Evolutionary conservation across 371 early-diverging fungal species (phyloP), one percentile per base, ranked within the genome.

Genomic region (Parasitella parasitica): DNA sequence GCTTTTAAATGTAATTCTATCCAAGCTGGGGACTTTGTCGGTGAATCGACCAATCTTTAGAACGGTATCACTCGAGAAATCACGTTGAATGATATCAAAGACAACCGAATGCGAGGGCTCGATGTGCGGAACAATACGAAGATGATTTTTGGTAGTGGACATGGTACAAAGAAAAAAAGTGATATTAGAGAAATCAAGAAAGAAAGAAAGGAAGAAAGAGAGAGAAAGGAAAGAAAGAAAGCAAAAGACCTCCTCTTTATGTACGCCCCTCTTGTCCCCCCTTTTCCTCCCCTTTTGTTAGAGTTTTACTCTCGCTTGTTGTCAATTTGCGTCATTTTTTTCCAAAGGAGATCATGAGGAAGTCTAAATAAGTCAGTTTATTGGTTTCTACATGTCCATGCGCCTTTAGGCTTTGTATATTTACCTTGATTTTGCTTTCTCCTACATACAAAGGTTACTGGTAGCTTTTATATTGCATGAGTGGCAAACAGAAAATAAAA

Each of bases 11-110:
- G 88, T 82, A 37, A 89, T 85, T 16, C 85, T 69, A 54, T 78
- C 81, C 51, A 75, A 70, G 36, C 54, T 54, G 24, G 63, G 43
- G 24, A 65, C 66, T 22, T 61, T 71, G 30, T 72, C 91, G 3
- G 93, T 92, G 59, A 89, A 91, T 49, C 93, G 78, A 0, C 92
- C 92, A 53, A 93, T 86, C 65, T 91, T 90, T 26, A 93, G 67
- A 0, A 85, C 70, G 24, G 82, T 80, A 53, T 81, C 80, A 46
- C 86, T 83, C 5, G 83, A 73, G 13, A 93, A 84, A 49, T 90
- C 89, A 46, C 90, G 86, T 74, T 89, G 90, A 58, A 91, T 89
- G 12, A 88, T 86, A 28, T 86, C 86, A 75, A 93, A 93, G 48
- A 90, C 88, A 20, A 91, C 81, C 15, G 89, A 89, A 41, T 88